Evolutionary conservation across 2,329 filamentous ascomycete species (phyloP), one percentile per base, ranked within the genome.

Genomic region (Sclerotinia minor): DNA sequence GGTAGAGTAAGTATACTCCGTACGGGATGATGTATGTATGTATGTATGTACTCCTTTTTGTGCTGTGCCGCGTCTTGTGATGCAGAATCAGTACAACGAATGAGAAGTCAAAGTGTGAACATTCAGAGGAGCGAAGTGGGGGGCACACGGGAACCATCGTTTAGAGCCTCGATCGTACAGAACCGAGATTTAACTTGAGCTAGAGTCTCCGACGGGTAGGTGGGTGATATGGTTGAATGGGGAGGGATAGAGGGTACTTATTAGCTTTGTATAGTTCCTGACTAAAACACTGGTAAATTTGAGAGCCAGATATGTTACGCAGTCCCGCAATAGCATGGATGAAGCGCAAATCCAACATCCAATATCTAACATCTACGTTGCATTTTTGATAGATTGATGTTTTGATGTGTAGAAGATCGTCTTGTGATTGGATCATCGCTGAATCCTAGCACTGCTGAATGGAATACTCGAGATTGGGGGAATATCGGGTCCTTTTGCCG

Each of bases 251-350:
- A 41, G 32, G 21, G 54, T 32, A 55, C 21, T 57, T 57, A 32
- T 57, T 57, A 32, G 21, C 32, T n/a, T n/a, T 17, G 15, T 50
- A 61, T 47, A 61, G 58, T 61, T 61, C 44, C 58, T 61, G 44
- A 38, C 44, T 61, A 60, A 47, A 47, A 47, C 6, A 44, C 32
- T 64, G 49, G 47, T 24, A 19, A 35, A 24, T 58, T 65, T 65
- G 49, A 47, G 49, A 47, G 63, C 24, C 21, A 65, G 24, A 35
- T 21, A 65, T 65, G 50, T 65, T 44, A 32, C 41, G n/a, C 64
- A 65, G 64, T 45, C 21, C 29, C 52, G 32, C n/a, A 21, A 11
- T 15, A 29, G 29, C 44, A 60, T 60, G 55, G 19, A 21, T n/a
- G 19, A 32, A 21, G 5, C 17, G 26, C 35, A 21, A 60, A 47